Conservation (phyloP, 192 early-diverging fungal genomes). For the Coemansia aciculifera region DNA sequence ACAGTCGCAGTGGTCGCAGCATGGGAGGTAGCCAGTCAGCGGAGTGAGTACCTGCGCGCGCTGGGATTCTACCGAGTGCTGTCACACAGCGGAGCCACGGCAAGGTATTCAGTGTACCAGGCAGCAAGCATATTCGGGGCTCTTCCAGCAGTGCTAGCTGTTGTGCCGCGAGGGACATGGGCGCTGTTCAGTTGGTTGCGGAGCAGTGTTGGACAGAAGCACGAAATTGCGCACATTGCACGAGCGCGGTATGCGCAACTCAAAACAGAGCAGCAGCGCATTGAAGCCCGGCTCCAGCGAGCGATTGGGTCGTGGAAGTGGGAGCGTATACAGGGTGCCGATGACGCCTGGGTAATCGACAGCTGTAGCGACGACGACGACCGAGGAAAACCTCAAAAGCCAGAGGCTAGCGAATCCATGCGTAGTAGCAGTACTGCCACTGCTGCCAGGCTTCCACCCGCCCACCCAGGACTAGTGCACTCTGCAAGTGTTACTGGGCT, state of each 20-base stretch:
- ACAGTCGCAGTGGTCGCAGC: conserved; percentile 5
- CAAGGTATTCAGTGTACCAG: conserved; percentile 40
- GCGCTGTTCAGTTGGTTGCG: conserved; percentile 47
- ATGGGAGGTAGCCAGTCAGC: conserved; percentile 29
- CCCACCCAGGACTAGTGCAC: conserved; percentile 28
- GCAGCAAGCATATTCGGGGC: conserved; percentile 31
- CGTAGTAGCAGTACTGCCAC: conserved; percentile 10
- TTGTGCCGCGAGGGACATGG: conserved; percentile 50
- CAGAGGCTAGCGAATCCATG: neutral
- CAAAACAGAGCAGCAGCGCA: conserved; percentile 23
- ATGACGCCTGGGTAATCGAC: conserved; percentile 15
- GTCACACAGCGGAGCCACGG: conserved; percentile 27
- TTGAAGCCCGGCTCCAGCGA: conserved; percentile 30
- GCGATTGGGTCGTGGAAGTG: conserved; percentile 52
- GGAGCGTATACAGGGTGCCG: conserved; percentile 20
- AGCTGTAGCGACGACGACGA: neutral
- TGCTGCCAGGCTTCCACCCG: conserved; percentile 25
- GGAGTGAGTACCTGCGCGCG: conserved; percentile 15
- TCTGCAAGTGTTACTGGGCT: neutral
- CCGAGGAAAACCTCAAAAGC: neutral
- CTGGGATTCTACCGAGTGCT: conserved; percentile 34
- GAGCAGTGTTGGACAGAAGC: conserved; percentile 37
- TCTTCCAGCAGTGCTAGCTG: conserved; percentile 36
- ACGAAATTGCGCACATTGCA: conserved; percentile 26
- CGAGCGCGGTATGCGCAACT: conserved; percentile 20